Conservation (phyloP, 495 filamentous ascomycete genomes). For the Penicillium cinerascens region DNA sequence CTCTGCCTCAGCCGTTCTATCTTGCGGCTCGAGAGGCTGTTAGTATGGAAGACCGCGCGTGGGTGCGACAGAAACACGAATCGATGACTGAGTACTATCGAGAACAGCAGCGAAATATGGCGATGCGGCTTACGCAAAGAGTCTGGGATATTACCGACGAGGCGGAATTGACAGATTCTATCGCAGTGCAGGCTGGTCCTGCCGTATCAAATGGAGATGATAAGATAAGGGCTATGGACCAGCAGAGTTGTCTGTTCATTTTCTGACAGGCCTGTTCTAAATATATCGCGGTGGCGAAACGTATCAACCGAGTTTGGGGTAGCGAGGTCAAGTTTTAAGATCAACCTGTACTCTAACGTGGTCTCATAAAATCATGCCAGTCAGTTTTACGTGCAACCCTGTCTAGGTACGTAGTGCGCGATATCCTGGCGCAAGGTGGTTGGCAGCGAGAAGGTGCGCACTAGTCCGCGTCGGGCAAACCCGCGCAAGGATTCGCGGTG, state of each 20-base stretch:
- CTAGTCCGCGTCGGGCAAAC: constrained; percentile 12
- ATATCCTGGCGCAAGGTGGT: background rate
- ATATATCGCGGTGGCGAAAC: background rate
- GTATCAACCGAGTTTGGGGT: background rate
- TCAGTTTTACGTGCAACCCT: background rate
- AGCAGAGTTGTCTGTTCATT: constrained; percentile 22
- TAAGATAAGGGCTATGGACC: constrained; percentile 16
- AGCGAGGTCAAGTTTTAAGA: background rate
- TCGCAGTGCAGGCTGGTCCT: background rate
- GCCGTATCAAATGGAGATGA: constrained; percentile 10
- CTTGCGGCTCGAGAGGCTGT: constrained; percentile 26
- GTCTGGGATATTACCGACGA: constrained; percentile 23
- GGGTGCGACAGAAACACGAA: constrained; percentile 26
- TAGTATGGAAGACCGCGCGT: constrained; percentile 14
- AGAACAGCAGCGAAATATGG: constrained; percentile 26
- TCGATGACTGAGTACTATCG: constrained; percentile 31
- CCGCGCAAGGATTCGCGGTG: constrained; percentile 6
- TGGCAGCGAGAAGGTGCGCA: background rate
- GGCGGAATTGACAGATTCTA: background rate
- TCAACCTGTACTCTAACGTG: constrained; percentile 1
- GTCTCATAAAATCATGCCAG: background rate
- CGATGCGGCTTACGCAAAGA: constrained; percentile 23
- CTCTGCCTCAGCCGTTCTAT: constrained; percentile 27
- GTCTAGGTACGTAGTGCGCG: background rate
- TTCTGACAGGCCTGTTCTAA: constrained; percentile 13